A percentile compares a stretch with the other conserved stretches of the same genome.
phyloP scores from a whole-genome alignment of 108 stramenopile species.

The Pseudonitzschia multiseries region DNA sequence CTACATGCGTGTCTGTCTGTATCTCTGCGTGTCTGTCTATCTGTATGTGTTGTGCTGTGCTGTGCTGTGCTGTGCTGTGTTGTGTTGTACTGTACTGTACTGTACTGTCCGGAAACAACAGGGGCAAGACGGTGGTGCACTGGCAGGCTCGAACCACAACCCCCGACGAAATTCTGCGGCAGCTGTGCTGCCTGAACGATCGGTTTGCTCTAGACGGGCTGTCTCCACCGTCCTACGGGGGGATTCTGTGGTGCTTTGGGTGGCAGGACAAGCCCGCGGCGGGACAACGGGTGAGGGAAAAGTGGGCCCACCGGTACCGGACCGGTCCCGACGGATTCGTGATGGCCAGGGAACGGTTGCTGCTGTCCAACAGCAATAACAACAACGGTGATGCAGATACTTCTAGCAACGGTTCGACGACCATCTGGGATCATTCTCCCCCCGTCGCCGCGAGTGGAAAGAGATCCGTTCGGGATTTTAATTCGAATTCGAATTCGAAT shows the following conservation, averaged over 20 bases:
- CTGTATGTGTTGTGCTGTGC: no score
- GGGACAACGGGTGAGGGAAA: constrained; percentile 25
- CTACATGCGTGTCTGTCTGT: background rate
- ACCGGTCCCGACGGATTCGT: constrained; percentile 37
- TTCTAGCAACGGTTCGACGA: no score
- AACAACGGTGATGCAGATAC: no score
- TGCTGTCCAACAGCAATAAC: no score
- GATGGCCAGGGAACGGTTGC: constrained; percentile 26
- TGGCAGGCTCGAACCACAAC: constrained; percentile 33
- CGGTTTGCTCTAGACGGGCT: constrained; percentile 76
- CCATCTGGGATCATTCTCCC: background rate
- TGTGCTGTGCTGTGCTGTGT: background rate
- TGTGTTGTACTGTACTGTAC: no score
- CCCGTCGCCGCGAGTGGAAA: no score
- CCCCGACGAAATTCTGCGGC: constrained; percentile 29
- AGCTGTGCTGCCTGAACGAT: constrained; percentile 62
- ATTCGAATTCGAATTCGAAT: no score
- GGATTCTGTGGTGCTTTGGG: constrained; percentile 77
- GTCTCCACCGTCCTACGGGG: constrained; percentile 72
- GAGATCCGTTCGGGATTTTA: no score
- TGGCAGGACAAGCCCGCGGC: constrained; percentile 61
- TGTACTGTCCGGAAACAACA: background rate
- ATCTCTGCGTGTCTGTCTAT: background rate
- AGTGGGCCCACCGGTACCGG: constrained; percentile 47
- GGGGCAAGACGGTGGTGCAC: constrained; percentile 60